Evolutionary conservation across 768 basidiomycete genomes (phyloP).

Genomic region (Dacryopinax spathularia): DNA sequence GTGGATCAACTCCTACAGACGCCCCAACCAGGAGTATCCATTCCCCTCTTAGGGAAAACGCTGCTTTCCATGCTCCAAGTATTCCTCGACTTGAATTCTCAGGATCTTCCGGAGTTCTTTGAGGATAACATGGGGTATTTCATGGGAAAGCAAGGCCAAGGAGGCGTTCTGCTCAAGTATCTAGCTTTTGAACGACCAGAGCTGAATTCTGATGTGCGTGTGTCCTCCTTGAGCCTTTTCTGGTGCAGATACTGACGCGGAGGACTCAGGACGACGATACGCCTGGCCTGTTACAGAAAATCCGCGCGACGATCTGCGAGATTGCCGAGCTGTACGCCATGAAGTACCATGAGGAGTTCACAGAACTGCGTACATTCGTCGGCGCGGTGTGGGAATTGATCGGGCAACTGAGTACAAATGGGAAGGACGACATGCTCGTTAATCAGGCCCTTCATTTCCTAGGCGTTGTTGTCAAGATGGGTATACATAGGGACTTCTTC

Average conservation of each 20-base stretch:
- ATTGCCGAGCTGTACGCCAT: conserved; percentile 81
- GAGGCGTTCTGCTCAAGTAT: conserved; percentile 55
- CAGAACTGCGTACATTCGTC: conserved; percentile 59
- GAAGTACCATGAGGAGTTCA: conserved; percentile 64
- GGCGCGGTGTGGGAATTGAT: conserved; percentile 82
- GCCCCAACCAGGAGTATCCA: conserved; percentile 28
- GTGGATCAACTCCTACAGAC: conserved; percentile 42
- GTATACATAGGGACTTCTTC: conserved; percentile 66
- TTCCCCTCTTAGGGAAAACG: conserved; percentile 46
- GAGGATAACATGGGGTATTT: conserved; percentile 79
- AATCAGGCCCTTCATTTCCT: conserved; percentile 83
- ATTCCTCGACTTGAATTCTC: conserved; percentile 87
- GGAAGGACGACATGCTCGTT: conserved; percentile 44
- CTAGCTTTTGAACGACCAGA: conserved; percentile 63
- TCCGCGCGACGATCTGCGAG: conserved; percentile 82
- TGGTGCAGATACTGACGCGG: not conserved
- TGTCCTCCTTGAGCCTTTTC: not conserved
- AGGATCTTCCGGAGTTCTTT: conserved; percentile 86
- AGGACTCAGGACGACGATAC: conserved; percentile 48
- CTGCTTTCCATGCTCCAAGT: conserved; percentile 72
- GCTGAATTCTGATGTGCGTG: conserved; percentile 53
- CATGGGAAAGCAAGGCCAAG: conserved; percentile 46
- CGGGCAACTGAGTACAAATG: conserved; percentile 23
- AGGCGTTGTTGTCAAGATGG: conserved; percentile 80
- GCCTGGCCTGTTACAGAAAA: conserved; percentile 74